Conservation (phyloP, 768 basidiomycete genomes). For the Agaricus bisporus region DNA sequence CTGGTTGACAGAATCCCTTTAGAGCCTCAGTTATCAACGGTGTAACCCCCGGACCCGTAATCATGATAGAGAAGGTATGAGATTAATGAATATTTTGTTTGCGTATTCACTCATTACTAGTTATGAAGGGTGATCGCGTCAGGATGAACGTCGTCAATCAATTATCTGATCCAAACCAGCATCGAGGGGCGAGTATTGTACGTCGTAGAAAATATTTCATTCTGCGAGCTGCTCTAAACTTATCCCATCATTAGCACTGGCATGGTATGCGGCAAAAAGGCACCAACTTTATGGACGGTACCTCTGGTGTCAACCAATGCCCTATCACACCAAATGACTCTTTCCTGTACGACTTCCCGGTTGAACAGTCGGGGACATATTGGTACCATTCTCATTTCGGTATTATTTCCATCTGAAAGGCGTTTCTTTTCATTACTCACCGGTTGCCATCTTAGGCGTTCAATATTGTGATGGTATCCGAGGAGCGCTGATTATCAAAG, state of each 20-base stretch:
- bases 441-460: slow-evolving; percentile 11
- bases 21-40: slow-evolving; percentile 5
- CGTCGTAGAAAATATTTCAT: slow-evolving; percentile 8
- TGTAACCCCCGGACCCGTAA: slow-evolving; percentile 10
- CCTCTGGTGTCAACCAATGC: slow-evolving; percentile 32
- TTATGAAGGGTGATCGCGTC: slow-evolving; percentile 29
- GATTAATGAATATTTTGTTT: neutral
- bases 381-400: slow-evolving; percentile 28
- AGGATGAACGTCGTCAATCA: slow-evolving; percentile 38
- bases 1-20: neutral
- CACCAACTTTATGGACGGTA: slow-evolving; percentile 34
- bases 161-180: slow-evolving; percentile 41
- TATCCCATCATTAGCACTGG: slow-evolving; percentile 35
- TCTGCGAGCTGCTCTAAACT: neutral
- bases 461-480: slow-evolving; percentile 45
- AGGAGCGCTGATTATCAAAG: slow-evolving; percentile 31
- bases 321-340: slow-evolving; percentile 32
- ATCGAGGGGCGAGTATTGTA: slow-evolving; percentile 44
- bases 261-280: slow-evolving; percentile 32
- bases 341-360: slow-evolving; percentile 32
- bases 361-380: slow-evolving; percentile 33
- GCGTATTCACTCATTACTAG: neutral
- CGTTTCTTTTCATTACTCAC: neutral
- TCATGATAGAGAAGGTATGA: slow-evolving; percentile 8
- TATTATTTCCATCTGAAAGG: neutral